These are phyloP conservation scores for Colletotrichum spaethianum DNA, from an alignment of 2,329 filamentous ascomycete genomes.

Conservation along the genomic window DNA sequence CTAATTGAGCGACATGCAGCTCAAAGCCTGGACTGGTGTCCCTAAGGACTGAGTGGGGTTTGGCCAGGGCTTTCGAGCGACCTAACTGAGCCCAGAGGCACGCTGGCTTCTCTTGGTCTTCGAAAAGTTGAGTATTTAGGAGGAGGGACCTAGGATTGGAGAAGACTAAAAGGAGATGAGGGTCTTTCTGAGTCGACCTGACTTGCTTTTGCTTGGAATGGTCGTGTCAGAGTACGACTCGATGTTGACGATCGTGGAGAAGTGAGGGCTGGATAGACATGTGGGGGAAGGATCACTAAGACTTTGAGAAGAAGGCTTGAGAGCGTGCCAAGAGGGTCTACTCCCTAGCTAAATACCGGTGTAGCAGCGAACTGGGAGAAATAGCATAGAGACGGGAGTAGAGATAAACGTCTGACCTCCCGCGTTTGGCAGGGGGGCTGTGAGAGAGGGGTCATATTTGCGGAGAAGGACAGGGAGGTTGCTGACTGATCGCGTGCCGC, in stretches of 20 bases:
- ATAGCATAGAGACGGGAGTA: too few species aligned
- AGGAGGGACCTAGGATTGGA: background rate
- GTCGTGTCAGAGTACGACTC: background rate
- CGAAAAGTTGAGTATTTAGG: background rate
- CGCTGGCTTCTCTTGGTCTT: background rate
- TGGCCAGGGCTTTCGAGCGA: background rate
- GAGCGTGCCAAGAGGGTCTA: background rate
- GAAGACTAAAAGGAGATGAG: background rate
- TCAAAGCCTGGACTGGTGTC: background rate
- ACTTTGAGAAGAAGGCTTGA: background rate
- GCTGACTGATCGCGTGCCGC: constrained; percentile 13
- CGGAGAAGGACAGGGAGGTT: constrained; percentile 23
- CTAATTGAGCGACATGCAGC: background rate
- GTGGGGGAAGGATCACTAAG: constrained; percentile 2
- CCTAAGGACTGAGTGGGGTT: background rate
- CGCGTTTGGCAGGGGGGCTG: background rate
- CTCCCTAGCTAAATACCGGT: background rate
- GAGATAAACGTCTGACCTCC: background rate
- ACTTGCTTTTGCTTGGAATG: background rate
- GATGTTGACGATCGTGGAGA: constrained; percentile 11
- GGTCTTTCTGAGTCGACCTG: background rate
- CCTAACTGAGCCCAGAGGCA: background rate
- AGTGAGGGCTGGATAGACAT: background rate
- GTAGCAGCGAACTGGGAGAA: background rate
- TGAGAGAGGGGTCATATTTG: background rate